A percentile compares a stretch with the other conserved stretches of the same genome.
Conservation (phyloP, 2,329 filamentous ascomycete genomes). For the Pseudogymnoascus sp. region DNA sequence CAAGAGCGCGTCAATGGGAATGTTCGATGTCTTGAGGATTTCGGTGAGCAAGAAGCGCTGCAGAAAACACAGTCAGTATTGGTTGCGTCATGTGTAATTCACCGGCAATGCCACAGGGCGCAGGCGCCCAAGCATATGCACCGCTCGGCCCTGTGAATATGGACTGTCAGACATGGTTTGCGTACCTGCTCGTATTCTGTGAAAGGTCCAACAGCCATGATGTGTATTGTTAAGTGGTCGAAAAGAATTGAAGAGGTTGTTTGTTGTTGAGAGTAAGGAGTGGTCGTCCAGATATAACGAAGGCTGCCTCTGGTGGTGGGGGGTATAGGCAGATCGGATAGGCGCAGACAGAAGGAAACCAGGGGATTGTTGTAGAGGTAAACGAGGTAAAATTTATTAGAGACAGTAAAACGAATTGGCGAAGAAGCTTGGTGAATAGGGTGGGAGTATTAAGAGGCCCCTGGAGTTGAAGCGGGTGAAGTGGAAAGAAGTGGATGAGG, state of each 20-base stretch:
- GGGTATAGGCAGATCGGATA: neutral
- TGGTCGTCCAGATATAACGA: neutral
- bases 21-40: slow-evolving; percentile 37
- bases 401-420: neutral
- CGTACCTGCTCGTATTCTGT: slow-evolving; percentile 15
- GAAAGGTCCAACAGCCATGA: slow-evolving; percentile 7
- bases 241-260: neutral
- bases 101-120: neutral
- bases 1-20: slow-evolving; percentile 34
- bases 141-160: neutral
- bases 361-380: neutral
- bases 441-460: neutral
- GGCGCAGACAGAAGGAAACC: slow-evolving; percentile 4
- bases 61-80: neutral
- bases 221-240: slow-evolving; percentile 6
- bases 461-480: neutral
- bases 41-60: slow-evolving; percentile 36
- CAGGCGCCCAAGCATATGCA: neutral
- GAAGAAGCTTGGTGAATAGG: neutral
- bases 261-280: neutral
- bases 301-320: neutral
- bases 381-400: neutral
- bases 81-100: neutral
- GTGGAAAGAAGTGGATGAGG: slow-evolving; percentile 1
- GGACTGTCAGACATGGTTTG: neutral